Conservation (phyloP, 441 rosid genomes). For the Populus hybrid region DNA sequence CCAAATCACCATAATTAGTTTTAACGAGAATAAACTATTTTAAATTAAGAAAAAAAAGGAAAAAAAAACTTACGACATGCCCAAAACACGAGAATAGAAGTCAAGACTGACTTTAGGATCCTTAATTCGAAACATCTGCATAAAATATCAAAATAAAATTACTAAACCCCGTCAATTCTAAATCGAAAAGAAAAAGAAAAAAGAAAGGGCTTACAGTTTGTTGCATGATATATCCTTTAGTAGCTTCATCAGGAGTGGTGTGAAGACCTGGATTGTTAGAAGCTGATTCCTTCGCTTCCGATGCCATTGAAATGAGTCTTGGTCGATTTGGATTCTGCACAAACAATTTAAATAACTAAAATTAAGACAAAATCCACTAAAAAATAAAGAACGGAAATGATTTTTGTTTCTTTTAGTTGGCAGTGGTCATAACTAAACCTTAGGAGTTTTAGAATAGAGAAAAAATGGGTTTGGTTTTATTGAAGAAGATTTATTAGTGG, state of each 20-base stretch:
- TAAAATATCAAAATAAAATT: not conserved
- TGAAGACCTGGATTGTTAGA: conserved; percentile 77
- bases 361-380: not conserved
- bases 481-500: conserved; percentile 10
- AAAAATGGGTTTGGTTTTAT: conserved; percentile 12
- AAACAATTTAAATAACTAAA: not conserved
- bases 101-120: conserved; percentile 88
- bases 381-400: not conserved
- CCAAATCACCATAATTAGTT: too few relatives aligned
- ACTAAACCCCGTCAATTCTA: not conserved
- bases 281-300: conserved; percentile 64
- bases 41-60: not conserved
- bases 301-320: conserved; percentile 61
- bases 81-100: conserved; percentile 86
- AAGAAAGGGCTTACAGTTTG: conserved; percentile 54
- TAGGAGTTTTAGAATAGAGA: conserved; percentile 16
- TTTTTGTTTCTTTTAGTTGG: not conserved
- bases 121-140: conserved; percentile 88
- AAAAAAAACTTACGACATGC: conserved; percentile 77
- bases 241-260: conserved; percentile 58
- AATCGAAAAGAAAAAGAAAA: not conserved
- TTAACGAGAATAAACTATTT: too few relatives aligned
- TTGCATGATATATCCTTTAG: conserved; percentile 83
- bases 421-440: not conserved
- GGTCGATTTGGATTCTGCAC: conserved; percentile 39